Evolutionary conservation across 495 filamentous ascomycete genomes (phyloP).

Genomic region (Aspergillus avenaceus): DNA sequence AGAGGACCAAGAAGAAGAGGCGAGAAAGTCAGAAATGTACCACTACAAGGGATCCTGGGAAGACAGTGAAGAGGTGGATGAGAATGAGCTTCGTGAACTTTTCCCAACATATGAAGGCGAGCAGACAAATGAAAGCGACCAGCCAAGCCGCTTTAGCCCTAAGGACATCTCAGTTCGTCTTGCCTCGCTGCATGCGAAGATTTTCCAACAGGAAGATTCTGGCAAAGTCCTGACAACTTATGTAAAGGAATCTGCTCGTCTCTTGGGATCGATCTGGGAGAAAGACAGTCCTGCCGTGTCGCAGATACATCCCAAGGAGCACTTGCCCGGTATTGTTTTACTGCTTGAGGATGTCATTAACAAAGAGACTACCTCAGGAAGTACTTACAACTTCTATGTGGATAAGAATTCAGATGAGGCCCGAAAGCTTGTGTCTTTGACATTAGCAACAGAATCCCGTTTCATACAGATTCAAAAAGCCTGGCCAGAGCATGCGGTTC

Average conservation of each 20-base stretch:
- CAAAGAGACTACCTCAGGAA: constrained; percentile 23
- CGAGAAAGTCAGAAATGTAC: constrained; percentile 70
- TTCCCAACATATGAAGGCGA: constrained; percentile 73
- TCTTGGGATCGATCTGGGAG: constrained; percentile 38
- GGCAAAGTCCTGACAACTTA: constrained; percentile 27
- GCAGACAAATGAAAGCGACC: constrained; percentile 26
- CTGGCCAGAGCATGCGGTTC: constrained; percentile 71
- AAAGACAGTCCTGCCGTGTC: constrained; percentile 25
- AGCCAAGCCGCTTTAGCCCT: constrained; percentile 29
- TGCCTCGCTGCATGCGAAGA: constrained; percentile 48
- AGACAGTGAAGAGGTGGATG: constrained; percentile 70
- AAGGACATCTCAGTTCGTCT: constrained; percentile 46
- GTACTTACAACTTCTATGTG: constrained; percentile 82
- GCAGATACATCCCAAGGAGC: constrained; percentile 40
- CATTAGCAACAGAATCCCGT: constrained; percentile 60
- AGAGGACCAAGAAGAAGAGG: constrained; percentile 66
- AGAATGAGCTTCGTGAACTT: constrained; percentile 69
- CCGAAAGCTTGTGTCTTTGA: constrained; percentile 60
- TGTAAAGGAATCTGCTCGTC: constrained; percentile 34
- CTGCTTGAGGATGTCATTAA: constrained; percentile 56
- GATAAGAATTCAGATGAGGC: constrained; percentile 72
- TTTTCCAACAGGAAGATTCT: constrained; percentile 35
- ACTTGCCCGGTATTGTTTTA: constrained; percentile 64
- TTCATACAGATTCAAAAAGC: constrained; percentile 64
- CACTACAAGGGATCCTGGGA: constrained; percentile 71